Evolutionary conservation across 345 rosid genomes (phyloP), one percentile per base, ranked within the genome.

Genomic region (Gynandropsis gynandra): DNA sequence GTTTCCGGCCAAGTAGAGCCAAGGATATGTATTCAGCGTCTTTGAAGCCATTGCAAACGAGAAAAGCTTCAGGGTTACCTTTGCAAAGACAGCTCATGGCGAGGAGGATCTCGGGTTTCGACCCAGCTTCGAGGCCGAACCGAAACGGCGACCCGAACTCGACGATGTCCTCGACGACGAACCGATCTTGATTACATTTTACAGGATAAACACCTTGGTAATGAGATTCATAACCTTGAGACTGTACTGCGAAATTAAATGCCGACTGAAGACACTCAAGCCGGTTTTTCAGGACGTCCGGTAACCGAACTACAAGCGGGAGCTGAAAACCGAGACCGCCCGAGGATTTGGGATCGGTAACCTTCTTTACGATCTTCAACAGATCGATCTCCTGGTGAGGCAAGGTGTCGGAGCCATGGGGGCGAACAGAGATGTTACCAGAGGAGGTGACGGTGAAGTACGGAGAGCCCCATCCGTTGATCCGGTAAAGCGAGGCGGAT

Each of bases 181-280:
- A 90, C n/a, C 95, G 77, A 67, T 90, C 92, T 47, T 90, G 98
- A 68, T 90, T 90, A 54, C 98, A 90, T 73, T 90, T 90, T 56
- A 90, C 98, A 1, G 96, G 96, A 47, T 76, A 90, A n/a, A 87
- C 93, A 5, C 98, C 96, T 68, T 87, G 96, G 72, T 87, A 87
- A 57, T 75, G 93, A 46, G 80, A 68, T 40, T 44, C 76, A n/a
- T 84, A 90, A 10, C 73, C 67, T 15, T 70, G 81, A 13, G 74
- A 64, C 51, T 71, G 78, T 17, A 82, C 60, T 3, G 98, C 98
- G 10, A 51, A 72, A 15, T 87, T 79, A 47, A 90, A 90, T 21
- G 93, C 83, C 0, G 80, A 79, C 16, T 87, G 89, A 1, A 90
- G 84, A 9, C 76, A 82, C 64, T 87, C 84, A 8, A 90, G 80